These are phyloP conservation scores for Lignosus rhinocerotis DNA, from an alignment of 1,284 basidiomycete species.

Conservation along the genomic window DNA sequence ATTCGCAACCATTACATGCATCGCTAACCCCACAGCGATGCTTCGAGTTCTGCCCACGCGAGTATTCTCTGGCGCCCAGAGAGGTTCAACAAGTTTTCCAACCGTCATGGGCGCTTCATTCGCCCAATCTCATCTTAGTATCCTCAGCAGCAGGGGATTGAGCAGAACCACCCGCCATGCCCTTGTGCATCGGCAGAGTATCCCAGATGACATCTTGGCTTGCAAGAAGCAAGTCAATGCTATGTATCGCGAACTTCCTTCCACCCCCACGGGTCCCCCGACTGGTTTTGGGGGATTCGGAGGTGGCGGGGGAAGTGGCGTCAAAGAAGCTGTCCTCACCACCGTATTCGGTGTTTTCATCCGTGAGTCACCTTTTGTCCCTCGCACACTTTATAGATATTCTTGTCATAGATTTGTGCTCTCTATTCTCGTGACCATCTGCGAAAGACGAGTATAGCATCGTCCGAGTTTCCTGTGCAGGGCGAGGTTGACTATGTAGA, in stretches of 20 bases:
- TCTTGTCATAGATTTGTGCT: no score
- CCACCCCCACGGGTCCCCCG: constrained; percentile 18
- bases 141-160: neutral
- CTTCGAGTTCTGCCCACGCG: neutral
- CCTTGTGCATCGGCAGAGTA: constrained; percentile 1
- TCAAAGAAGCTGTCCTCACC: constrained; percentile 18
- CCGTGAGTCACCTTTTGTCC: constrained; percentile 5
- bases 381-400: neutral
- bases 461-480: no score
- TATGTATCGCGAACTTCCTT: constrained; percentile 18
- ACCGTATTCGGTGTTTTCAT: constrained; percentile 20
- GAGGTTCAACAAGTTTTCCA: neutral
- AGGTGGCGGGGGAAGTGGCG: constrained; percentile 17
- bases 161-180: neutral
- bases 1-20: neutral
- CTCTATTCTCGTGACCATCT: no score
- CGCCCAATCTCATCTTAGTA: neutral
- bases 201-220: constrained; percentile 4
- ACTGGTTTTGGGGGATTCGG: constrained; percentile 16
- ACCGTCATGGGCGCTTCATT: neutral
- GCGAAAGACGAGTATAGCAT: neutral
- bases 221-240: constrained; percentile 15
- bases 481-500: no score
- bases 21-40: neutral
- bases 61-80: neutral